Conservation (phyloP, 2,329 filamentous ascomycete genomes). For the Fusarium sp. region DNA sequence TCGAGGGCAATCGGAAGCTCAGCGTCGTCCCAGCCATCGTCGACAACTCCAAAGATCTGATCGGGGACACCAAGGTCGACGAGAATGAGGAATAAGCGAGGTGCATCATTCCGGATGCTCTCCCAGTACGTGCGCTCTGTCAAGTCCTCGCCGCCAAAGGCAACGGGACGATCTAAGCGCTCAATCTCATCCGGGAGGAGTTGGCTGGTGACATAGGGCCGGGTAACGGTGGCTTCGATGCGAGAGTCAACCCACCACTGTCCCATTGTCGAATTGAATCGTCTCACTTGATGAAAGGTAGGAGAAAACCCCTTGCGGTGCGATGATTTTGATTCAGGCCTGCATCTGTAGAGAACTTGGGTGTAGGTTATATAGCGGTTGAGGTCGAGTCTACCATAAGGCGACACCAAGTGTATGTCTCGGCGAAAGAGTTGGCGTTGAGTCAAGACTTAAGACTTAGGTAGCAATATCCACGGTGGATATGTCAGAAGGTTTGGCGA, state of each 20-base stretch:
- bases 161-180: constrained; percentile 70
- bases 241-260: constrained; percentile 79
- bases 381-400: constrained; percentile 15
- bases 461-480: constrained; percentile 9
- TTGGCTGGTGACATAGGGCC: constrained; percentile 73
- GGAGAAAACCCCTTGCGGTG: constrained; percentile 28
- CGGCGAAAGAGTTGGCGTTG: not conserved
- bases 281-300: constrained; percentile 15
- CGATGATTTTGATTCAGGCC: constrained; percentile 18
- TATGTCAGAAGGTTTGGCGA: constrained; percentile 19
- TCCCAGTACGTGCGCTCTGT: constrained; percentile 83
- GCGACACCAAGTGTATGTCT: constrained; percentile 3
- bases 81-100: constrained; percentile 77
- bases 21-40: constrained; percentile 81
- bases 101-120: constrained; percentile 77
- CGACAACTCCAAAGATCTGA: constrained; percentile 79
- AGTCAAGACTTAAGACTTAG: not conserved
- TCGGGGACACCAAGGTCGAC: constrained; percentile 76
- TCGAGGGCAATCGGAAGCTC: constrained; percentile 77
- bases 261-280: constrained; percentile 42
- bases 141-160: constrained; percentile 71
- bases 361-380: constrained; percentile 10
- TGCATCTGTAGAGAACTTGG: constrained; percentile 34
- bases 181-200: constrained; percentile 71
- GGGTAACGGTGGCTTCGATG: constrained; percentile 76